Percentiles rank a stretch among this genome's conserved stretches.
Conservation (phyloP, 2,329 filamentous ascomycete genomes). For the Chaetomiaceae sp. region DNA sequence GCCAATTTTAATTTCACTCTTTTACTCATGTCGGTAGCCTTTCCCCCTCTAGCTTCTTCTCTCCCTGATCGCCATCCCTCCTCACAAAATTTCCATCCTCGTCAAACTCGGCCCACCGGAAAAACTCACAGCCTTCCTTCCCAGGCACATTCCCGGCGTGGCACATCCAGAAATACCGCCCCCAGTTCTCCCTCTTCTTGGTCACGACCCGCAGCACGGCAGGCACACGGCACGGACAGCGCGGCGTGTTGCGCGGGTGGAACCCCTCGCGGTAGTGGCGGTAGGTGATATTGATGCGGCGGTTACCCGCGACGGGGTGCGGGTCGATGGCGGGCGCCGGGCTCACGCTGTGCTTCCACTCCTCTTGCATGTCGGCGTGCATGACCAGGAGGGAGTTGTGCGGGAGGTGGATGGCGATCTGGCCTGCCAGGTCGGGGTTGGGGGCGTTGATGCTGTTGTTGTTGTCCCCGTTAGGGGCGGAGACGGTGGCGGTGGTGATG, state of each 20-base stretch:
- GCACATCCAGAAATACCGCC: conserved; percentile 89
- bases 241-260: conserved; percentile 72
- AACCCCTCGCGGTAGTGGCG: conserved; percentile 75
- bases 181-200: conserved; percentile 68
- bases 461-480: conserved; percentile 54
- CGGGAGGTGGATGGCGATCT: conserved; percentile 88
- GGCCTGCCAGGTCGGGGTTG: conserved; percentile 65
- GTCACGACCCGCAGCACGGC: conserved; percentile 72
- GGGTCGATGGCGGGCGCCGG: conserved; percentile 74
- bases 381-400: conserved; percentile 93
- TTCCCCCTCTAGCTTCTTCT: not conserved
- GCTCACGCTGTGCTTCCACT: conserved; percentile 87
- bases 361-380: conserved; percentile 97
- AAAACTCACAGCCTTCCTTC: conserved; percentile 67
- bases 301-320: conserved; percentile 75
- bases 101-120: conserved; percentile 82
- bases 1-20: too few relatives aligned
- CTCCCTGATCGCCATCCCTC: not conserved
- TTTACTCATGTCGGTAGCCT: too few relatives aligned
- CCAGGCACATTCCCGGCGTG: conserved; percentile 68
- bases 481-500: conserved; percentile 37
- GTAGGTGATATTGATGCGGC: conserved; percentile 91
- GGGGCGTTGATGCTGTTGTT: conserved; percentile 57
- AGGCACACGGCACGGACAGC: conserved; percentile 69
- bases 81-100: conserved; percentile 66